Base-by-base conservation (phyloP, 331 rosid genomes). In the Spiraea crenata region DNA sequence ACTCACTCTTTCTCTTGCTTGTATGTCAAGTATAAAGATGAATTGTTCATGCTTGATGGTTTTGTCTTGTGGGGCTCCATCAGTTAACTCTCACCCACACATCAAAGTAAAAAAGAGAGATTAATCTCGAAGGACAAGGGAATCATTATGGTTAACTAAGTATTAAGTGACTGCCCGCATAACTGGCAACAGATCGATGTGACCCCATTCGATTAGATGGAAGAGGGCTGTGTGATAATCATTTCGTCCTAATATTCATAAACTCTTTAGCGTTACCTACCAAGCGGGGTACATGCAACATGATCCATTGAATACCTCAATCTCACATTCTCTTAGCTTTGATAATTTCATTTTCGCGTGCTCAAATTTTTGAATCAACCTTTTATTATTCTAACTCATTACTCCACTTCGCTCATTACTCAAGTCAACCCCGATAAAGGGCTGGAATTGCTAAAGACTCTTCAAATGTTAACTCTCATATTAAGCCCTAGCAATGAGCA, bases 1-100 rank as follows among this genome's bases (percentile, higher is more conserved):
- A 39, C 45, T 20, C 39, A 9, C 48, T 52, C 47, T 16, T 57
- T 54, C 37, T 51, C 7, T 75, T 31, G 77, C 82, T 48, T 82
- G 69, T 59, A 57, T 63, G 62, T 61, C 72, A 77, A 74, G 85
- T 44, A 65, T 54, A 74, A 67, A 44, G 59, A 54, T 73, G 72
- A 57, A 25, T 55, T 40, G 57, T 45, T 58, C 72, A 48, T 65
- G 60, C 40, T 71, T 67, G 68, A 75, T 66, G 76, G 69, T 16
- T 63, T 65, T 77, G 1, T 25, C 2, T 25, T 25, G 79, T 70
- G 77, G 85, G 79, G 39, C 77, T 57, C 45, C 14, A 2, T 65
- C 67, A 45, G 62, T 40, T 7, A 63, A 65, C 63, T 51, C 16
- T 69, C 79, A 69, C 58, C 63, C 49, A 57, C 68, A 52, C 38